phyloP scores from a whole-genome alignment of 495 filamentous ascomycete genomes.

The Penicillium mononematosum region DNA sequence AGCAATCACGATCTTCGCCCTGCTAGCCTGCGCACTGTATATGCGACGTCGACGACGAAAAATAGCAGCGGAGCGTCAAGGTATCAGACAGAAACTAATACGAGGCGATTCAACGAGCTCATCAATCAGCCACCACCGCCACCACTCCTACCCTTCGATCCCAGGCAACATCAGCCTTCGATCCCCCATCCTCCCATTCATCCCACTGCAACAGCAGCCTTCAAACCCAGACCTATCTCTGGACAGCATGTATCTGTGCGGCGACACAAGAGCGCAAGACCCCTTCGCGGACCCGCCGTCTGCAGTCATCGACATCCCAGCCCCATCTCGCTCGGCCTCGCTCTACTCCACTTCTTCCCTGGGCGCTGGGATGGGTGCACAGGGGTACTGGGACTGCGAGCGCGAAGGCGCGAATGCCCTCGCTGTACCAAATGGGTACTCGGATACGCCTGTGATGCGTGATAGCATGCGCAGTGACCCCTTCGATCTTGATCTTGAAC shows the following conservation, averaged over 20 bases:
- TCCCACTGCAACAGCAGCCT: slow-evolving; percentile 6
- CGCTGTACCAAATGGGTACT: neutral
- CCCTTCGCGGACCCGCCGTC: slow-evolving; percentile 9
- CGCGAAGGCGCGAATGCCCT: neutral
- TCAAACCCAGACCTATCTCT: slow-evolving; percentile 12
- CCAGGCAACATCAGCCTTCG: neutral
- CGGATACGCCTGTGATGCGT: slow-evolving; percentile 13
- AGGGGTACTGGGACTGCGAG: slow-evolving; percentile 8
- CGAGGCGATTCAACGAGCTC: slow-evolving; percentile 16
- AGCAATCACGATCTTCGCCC: slow-evolving; percentile 23
- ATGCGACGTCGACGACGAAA: slow-evolving; percentile 24
- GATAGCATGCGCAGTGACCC: slow-evolving; percentile 58
- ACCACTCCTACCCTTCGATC: slow-evolving; percentile 7
- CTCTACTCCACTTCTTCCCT: slow-evolving; percentile 22
- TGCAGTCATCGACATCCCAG: slow-evolving; percentile 12
- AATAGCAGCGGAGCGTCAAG: neutral
- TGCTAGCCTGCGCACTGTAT: slow-evolving; percentile 24
- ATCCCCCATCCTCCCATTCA: slow-evolving; percentile 4
- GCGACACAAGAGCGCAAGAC: slow-evolving; percentile 13
- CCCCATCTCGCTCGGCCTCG: slow-evolving; percentile 22
- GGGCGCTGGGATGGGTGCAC: neutral
- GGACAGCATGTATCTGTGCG: slow-evolving; percentile 9
- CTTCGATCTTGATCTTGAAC: slow-evolving; percentile 67
- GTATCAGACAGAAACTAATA: slow-evolving; percentile 22
- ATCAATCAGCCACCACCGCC: slow-evolving; percentile 6